Evolutionary conservation across 805 yeast species (phyloP).

Genomic region (Zygoascus flipseniorum): DNA sequence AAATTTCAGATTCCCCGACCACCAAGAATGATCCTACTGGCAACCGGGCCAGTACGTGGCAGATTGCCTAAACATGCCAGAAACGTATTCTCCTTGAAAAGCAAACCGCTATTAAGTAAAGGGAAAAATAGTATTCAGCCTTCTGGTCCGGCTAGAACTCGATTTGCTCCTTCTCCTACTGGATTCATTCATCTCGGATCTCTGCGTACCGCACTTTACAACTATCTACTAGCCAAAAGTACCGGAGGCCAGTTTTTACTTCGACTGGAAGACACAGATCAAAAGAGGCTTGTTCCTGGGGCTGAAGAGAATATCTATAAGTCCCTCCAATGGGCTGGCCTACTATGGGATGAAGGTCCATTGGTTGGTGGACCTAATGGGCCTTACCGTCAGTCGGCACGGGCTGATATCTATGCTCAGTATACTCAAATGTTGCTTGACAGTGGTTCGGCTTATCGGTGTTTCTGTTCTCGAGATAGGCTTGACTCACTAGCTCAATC

Average conservation of each 20-base stretch:
- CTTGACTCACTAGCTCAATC: slow-evolving; percentile 57
- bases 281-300: slow-evolving; percentile 61
- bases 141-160: slow-evolving; percentile 57
- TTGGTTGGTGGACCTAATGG: slow-evolving; percentile 46
- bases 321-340: slow-evolving; percentile 67
- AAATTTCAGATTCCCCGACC: no score
- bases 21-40: no score
- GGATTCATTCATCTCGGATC: slow-evolving; percentile 94
- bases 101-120: not conserved
- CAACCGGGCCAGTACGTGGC: no score
- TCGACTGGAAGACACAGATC: slow-evolving; percentile 91
- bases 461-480: slow-evolving; percentile 79
- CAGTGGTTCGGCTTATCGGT: slow-evolving; percentile 70
- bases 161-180: slow-evolving; percentile 98
- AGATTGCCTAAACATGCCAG: not conserved
- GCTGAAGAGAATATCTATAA: slow-evolving; percentile 79
- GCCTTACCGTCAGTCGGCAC: slow-evolving; percentile 80
- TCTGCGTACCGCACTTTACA: slow-evolving; percentile 84
- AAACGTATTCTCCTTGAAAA: not conserved
- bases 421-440: slow-evolving; percentile 51
- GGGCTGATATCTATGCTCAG: slow-evolving; percentile 55
- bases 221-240: slow-evolving; percentile 68
- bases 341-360: slow-evolving; percentile 80
- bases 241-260: slow-evolving; percentile 76
- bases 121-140: not conserved